Percentiles rank a stretch among this genome's conserved stretches.
Evolutionary conservation across 352 stramenopile genomes (phyloP).

Genomic region (Phytopythium boreale): DNA sequence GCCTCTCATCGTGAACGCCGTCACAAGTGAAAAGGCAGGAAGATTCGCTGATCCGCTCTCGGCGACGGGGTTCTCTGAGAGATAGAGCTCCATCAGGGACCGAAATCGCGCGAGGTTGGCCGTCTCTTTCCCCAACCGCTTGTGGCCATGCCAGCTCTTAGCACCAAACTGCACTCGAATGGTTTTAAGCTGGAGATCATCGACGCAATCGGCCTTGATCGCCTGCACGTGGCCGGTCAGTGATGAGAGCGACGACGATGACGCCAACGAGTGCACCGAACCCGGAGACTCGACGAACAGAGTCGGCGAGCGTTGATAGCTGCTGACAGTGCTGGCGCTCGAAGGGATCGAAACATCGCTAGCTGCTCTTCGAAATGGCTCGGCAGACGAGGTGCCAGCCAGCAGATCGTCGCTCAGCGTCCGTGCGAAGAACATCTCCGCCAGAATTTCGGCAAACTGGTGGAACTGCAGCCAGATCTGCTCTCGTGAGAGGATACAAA

Average conservation of each 20-base stretch:
- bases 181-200: slow-evolving; percentile 53
- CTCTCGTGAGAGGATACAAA: neutral
- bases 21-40: slow-evolving; percentile 48
- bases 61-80: slow-evolving; percentile 29
- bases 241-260: slow-evolving; percentile 27
- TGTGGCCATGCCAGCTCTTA: slow-evolving; percentile 69
- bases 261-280: slow-evolving; percentile 15
- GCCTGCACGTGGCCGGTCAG: slow-evolving; percentile 12
- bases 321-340: slow-evolving; percentile 7
- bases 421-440: slow-evolving; percentile 65
- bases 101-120: slow-evolving; percentile 48
- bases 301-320: neutral
- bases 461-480: slow-evolving; percentile 83
- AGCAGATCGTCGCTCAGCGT: slow-evolving; percentile 20
- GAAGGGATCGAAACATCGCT: slow-evolving; percentile 22
- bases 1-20: slow-evolving; percentile 55
- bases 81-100: slow-evolving; percentile 46
- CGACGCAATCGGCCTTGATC: slow-evolving; percentile 27
- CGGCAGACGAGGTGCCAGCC: slow-evolving; percentile 15
- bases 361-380: slow-evolving; percentile 23
- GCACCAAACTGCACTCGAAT: slow-evolving; percentile 62
- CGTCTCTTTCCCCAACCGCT: slow-evolving; percentile 55
- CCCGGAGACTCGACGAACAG: slow-evolving; percentile 2
- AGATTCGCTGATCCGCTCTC: slow-evolving; percentile 36
- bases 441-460: slow-evolving; percentile 60